Base-by-base conservation (phyloP, 371 early-diverging fungal genomes). In the Saksenaea vasiformis region DNA sequence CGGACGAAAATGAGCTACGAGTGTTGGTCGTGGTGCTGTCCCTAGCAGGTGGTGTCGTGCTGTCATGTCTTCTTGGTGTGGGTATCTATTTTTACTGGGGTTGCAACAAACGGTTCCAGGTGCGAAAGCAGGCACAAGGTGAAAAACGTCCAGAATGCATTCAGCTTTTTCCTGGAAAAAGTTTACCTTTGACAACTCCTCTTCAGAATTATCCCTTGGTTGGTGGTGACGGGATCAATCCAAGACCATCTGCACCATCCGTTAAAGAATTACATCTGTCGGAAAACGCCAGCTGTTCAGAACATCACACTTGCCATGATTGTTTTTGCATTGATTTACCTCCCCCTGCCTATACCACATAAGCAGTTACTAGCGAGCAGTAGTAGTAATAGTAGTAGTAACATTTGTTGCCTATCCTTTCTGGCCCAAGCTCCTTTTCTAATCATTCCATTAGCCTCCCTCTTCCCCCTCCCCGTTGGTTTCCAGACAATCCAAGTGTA, bases 41-140 rank as follows among this genome's bases (percentile, higher is more conserved):
- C 1, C 28, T 70, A 24, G 43, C 70, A 27, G 70, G 70, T 19
- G 70, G 70, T 22, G 60, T 70, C 9, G 70, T 66, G 22, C 35
- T 70, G 1, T 62, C 70, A 1, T 70, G 65, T 36, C 41, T 56
- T 17, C 59, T 70, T 28, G 70, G 70, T 14, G 62, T 70, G 31
- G 70, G 66, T 7, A 70, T 70, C 34, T 70, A 61, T 53, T 28
- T 70, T 7, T 70, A 66, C 44, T 70, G 70, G 70, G 60, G 66
- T 38, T 65, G 61, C 19, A 43, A 66, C 13, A 57, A 41, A 11
- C 53, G 26, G 43, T 22, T 38, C 13, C 43, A 28, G 19, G 43
- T 37, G 28, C 61, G 36, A 14, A 22, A 51, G 44, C 55, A 37
- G 28, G 34, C 47, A 31, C 35, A 17, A 31, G 57, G 57, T 24